phyloP scores from a whole-genome alignment of 257 asterid genomes.

The Nemophila menziesii region DNA sequence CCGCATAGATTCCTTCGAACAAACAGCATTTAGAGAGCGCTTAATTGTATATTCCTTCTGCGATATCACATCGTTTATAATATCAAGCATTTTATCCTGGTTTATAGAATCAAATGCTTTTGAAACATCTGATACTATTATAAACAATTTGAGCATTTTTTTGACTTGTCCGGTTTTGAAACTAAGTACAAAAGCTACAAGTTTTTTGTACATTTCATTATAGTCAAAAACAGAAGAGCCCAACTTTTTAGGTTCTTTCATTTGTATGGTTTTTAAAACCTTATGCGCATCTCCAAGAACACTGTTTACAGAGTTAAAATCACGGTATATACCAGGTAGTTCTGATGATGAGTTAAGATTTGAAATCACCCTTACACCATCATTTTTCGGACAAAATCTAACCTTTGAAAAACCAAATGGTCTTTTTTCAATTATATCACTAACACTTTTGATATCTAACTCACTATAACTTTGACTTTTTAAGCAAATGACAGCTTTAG shows the following conservation, averaged over 20 bases:
- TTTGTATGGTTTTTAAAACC: constrained; percentile 45
- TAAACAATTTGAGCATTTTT: constrained; percentile 34
- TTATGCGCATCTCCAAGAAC: constrained; percentile 55
- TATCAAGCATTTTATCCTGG: constrained; percentile 59
- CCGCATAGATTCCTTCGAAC: constrained; percentile 38
- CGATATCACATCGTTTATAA: constrained; percentile 45
- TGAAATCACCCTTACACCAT: constrained; percentile 65
- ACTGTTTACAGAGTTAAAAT: constrained; percentile 52
- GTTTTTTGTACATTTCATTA: constrained; percentile 58
- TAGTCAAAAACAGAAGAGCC: constrained; percentile 89
- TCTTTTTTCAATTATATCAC: constrained; percentile 32
- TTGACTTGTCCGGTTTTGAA: constrained; percentile 30
- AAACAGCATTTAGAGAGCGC: constrained; percentile 37
- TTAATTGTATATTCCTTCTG: constrained; percentile 45
- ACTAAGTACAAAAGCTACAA: constrained; percentile 45
- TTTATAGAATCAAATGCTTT: constrained; percentile 77
- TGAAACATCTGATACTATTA: constrained; percentile 76
- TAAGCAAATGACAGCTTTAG: constrained; percentile 29
- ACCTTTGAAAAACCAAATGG: constrained; percentile 72
- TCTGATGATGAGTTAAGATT: constrained; percentile 75
- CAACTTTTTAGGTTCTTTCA: constrained; percentile 46
- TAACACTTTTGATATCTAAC: constrained; percentile 23
- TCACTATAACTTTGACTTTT: constrained; percentile 23
- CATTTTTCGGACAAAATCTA: constrained; percentile 59
- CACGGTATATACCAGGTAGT: constrained; percentile 22